Percentiles rank a stretch among this genome's conserved stretches.
Conservation (phyloP, 2,329 filamentous ascomycete genomes). For the Aspergillus hiratsukae region DNA sequence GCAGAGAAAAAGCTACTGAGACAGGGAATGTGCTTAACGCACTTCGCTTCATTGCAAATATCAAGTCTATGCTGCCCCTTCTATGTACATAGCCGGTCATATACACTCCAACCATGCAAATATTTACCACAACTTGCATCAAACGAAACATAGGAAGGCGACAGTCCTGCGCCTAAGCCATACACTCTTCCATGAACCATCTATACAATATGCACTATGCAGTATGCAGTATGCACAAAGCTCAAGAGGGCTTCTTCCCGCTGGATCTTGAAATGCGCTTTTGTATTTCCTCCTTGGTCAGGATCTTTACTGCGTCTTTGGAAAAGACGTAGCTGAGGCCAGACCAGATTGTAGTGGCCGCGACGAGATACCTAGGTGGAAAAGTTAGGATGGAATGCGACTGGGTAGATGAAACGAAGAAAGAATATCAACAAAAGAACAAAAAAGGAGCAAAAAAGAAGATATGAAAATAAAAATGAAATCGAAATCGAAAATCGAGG, state of each 20-base stretch:
- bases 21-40: background rate
- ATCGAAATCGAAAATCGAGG: too few relatives aligned
- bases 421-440: background rate
- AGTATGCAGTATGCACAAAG: background rate
- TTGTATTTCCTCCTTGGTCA: conserved; percentile 48
- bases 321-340: conserved; percentile 87
- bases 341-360: conserved; percentile 86
- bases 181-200: background rate
- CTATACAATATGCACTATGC: background rate
- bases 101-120: conserved; percentile 2
- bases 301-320: conserved; percentile 86
- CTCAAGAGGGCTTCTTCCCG: conserved; percentile 18
- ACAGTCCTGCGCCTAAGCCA: background rate
- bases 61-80: background rate
- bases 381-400: conserved; percentile 16
- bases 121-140: background rate
- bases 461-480: conserved; percentile 5
- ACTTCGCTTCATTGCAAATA: background rate
- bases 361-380: conserved; percentile 69
- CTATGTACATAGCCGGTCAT: background rate
- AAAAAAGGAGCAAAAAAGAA: background rate
- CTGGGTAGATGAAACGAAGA: background rate
- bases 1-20: background rate
- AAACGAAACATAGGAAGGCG: background rate
- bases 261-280: conserved; percentile 30